Evolutionary conservation across 768 basidiomycete genomes (phyloP), one percentile per base, ranked within the genome.

Genomic region (Crucibulum laeve): DNA sequence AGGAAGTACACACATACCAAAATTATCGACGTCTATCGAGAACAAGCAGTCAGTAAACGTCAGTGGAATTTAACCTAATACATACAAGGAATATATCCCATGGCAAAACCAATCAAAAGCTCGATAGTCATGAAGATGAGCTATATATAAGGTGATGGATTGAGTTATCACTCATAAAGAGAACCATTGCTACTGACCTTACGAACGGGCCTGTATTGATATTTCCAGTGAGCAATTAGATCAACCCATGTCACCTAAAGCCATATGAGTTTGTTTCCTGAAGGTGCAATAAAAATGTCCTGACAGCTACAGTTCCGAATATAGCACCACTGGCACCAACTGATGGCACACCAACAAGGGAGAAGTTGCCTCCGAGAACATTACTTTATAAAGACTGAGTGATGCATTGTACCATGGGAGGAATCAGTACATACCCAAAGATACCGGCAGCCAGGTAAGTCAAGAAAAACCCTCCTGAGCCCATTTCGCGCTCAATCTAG

Each of bases 311-410:
- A 2, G 87, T 89, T 13, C 90, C 91, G 45, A 95, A 93, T 43
- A 97, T 87, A 1, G 94, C 91, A 4, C 95, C 95, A 51, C 85
- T 89, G 2, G 95, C 96, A 34, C 95, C 95, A 8, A 92, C 76
- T 10, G 89, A 91, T 0, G 95, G 93, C 15, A 84, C 66, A 5
- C 92, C 94, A 3, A 93, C 86, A 10, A 95, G 68, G 2, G 91
- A 74, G 58, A 98, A 98, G 63, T 96, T 97, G 2, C 91, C 92
- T 18, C 95, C 94, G 21, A 98, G 71, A 19, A 92, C 77, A 52
- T 91, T 91, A 25, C 87, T 87, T 14, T 11, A 36, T 4, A 22
- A 14, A 48, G 18, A 42, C 17, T 41, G 26, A 14, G 7, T 22
- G 44, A 5, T 26, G 30, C 47, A n/a, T 32, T 10, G 4, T 36